Conservation (phyloP, 2,329 filamentous ascomycete genomes). For the Botryotinia globosa region DNA sequence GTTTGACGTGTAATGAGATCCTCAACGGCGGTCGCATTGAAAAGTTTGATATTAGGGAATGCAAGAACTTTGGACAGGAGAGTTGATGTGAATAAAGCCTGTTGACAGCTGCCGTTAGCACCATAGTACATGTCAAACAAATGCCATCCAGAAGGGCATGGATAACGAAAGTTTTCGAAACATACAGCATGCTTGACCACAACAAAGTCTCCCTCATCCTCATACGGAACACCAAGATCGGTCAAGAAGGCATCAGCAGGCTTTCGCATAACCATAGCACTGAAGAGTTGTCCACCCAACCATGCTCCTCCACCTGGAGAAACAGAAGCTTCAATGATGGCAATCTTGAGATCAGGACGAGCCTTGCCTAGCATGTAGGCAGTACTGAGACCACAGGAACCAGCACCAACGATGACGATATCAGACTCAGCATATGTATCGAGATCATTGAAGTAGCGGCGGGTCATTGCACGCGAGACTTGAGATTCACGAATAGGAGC, state of each 20-base stretch:
- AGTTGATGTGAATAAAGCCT: constrained; percentile 83
- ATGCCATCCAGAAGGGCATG: not conserved
- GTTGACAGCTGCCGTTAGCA: not conserved
- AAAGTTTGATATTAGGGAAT: constrained; percentile 91
- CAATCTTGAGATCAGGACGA: constrained; percentile 87
- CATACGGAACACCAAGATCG: constrained; percentile 79
- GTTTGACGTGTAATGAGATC: constrained; percentile 80
- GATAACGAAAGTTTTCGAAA: not conserved
- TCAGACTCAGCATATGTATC: constrained; percentile 89
- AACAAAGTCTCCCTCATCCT: constrained; percentile 84
- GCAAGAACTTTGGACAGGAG: constrained; percentile 77
- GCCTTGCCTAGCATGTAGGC: constrained; percentile 81
- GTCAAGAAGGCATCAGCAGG: constrained; percentile 81
- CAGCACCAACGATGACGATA: constrained; percentile 89
- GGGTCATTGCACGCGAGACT: constrained; percentile 89
- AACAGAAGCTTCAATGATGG: constrained; percentile 84
- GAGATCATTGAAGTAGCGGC: constrained; percentile 87
- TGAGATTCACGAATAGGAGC: constrained; percentile 86
- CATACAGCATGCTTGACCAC: constrained; percentile 83
- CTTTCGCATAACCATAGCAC: constrained; percentile 92
- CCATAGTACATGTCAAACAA: not conserved
- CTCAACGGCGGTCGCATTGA: constrained; percentile 91
- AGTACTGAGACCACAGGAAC: constrained; percentile 80
- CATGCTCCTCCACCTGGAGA: constrained; percentile 86
- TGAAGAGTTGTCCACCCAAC: constrained; percentile 93